phyloP scores from a whole-genome alignment of 1,284 basidiomycete species.

The Puccinia brachypodii region DNA sequence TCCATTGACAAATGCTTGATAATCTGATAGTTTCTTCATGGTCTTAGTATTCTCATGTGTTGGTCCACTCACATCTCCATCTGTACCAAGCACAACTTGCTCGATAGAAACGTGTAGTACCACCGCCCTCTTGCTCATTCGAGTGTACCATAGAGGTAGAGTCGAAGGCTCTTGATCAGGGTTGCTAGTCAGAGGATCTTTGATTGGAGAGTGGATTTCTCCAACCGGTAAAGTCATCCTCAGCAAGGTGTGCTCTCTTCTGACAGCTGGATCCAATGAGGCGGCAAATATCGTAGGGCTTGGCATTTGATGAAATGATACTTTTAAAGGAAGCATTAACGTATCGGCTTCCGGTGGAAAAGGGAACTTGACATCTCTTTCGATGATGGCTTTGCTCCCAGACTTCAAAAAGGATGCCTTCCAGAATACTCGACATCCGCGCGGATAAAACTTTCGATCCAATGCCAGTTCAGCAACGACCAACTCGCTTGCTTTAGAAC shows the following conservation, averaged over 20 bases:
- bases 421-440: constrained; percentile 66
- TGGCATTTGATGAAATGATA: constrained; percentile 64
- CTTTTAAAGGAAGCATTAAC: constrained; percentile 57
- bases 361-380: constrained; percentile 49
- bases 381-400: constrained; percentile 8
- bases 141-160: constrained; percentile 65
- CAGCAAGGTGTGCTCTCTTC: constrained; percentile 68
- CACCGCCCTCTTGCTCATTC: constrained; percentile 31
- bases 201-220: constrained; percentile 71
- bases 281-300: constrained; percentile 75
- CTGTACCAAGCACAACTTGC: constrained; percentile 16
- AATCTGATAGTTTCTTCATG: constrained; percentile 7
- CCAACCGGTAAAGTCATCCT: constrained; percentile 76
- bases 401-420: constrained; percentile 26
- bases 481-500: constrained; percentile 61
- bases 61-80: neutral
- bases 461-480: constrained; percentile 71
- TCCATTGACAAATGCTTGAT: constrained; percentile 29
- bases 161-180: constrained; percentile 66
- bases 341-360: constrained; percentile 48
- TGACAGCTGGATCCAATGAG: constrained; percentile 56
- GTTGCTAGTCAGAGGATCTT: constrained; percentile 77
- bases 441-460: constrained; percentile 71
- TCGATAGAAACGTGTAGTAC: constrained; percentile 31
- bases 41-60: constrained; percentile 8